phyloP scores from a whole-genome alignment of 768 basidiomycete species.

The Russula griseocarnosa region DNA sequence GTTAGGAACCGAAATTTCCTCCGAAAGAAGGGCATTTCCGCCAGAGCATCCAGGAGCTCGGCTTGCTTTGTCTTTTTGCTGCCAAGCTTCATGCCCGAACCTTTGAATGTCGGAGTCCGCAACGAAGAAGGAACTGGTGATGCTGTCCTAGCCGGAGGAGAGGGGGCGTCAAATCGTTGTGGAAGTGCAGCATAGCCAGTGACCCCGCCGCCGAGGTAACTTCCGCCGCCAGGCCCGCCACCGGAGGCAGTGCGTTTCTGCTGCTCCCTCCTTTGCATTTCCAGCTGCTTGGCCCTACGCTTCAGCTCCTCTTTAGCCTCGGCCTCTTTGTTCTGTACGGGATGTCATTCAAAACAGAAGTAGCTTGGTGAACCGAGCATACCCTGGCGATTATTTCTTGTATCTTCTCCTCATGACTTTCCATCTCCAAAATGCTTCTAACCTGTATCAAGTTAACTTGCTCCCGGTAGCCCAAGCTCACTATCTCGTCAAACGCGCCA shows the following conservation, averaged over 20 bases:
- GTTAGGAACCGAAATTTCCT: slow-evolving; percentile 49
- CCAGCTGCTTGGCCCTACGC: slow-evolving; percentile 93
- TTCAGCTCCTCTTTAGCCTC: slow-evolving; percentile 99
- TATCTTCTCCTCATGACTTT: slow-evolving; percentile 90
- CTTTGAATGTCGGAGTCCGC: slow-evolving; percentile 85
- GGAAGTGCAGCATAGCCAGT: slow-evolving; percentile 70
- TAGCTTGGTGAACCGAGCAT: slow-evolving; percentile 32
- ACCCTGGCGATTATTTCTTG: slow-evolving; percentile 97
- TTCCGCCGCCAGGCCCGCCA: slow-evolving; percentile 42
- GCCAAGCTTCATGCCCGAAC: slow-evolving; percentile 94
- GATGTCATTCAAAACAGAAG: slow-evolving; percentile 5
- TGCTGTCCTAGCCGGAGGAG: slow-evolving; percentile 41
- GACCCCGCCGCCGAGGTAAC: slow-evolving; percentile 60
- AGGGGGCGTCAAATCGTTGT: slow-evolving; percentile 63
- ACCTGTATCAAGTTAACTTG: slow-evolving; percentile 77
- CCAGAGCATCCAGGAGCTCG: slow-evolving; percentile 82
- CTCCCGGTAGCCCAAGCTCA: slow-evolving; percentile 83
- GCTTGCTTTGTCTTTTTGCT: slow-evolving; percentile 87
- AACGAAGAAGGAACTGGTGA: slow-evolving; percentile 48
- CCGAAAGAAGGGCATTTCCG: slow-evolving; percentile 60
- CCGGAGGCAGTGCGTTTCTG: slow-evolving; percentile 65
- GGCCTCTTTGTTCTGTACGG: slow-evolving; percentile 87
- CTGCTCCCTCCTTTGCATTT: slow-evolving; percentile 95
- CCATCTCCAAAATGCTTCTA: slow-evolving; percentile 78
- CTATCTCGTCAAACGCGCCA: slow-evolving; percentile 94